Conservation (phyloP, 345 rosid species). For the Linum usitatissimum region DNA sequence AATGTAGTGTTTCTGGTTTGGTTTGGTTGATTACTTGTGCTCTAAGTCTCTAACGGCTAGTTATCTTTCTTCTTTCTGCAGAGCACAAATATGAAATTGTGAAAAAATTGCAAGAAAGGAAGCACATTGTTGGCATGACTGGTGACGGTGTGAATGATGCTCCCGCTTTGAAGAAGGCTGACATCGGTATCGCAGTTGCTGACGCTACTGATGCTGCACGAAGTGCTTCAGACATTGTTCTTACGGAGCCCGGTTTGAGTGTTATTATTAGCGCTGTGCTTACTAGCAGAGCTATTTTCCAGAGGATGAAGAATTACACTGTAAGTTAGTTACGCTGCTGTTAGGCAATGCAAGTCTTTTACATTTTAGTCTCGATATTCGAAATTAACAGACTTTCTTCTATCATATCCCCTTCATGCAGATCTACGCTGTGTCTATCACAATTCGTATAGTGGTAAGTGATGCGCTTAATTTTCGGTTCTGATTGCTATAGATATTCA, state of each 20-base stretch:
- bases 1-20: not conserved
- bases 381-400: not conserved
- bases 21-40: not conserved
- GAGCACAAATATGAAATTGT: constrained; percentile 6
- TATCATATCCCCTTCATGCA: not conserved
- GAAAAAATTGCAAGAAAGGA: constrained; percentile 2
- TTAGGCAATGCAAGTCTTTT: not conserved
- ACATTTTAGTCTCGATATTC: too few relatives aligned
- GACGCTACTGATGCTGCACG: constrained; percentile 6
- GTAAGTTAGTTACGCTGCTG: not conserved
- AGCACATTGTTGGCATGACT: constrained; percentile 5
- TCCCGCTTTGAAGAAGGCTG: constrained; percentile 6
- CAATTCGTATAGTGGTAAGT: constrained; percentile 5
- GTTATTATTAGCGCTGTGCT: constrained; percentile 5
- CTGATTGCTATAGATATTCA: too few relatives aligned
- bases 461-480: too few relatives aligned
- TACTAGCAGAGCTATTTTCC: constrained; percentile 5
- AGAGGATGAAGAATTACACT: constrained; percentile 5
- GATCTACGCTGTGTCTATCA: constrained; percentile 2
- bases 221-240: constrained; percentile 2
- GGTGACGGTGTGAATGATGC: constrained; percentile 5
- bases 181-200: constrained; percentile 2
- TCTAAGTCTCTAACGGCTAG: not conserved
- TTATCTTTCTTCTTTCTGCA: not conserved
- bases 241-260: constrained; percentile 2